A percentile compares a stretch with the other conserved stretches of the same genome.
Evolutionary conservation across 2,329 filamentous ascomycete genomes (phyloP).

Genomic region (Colletotrichum tropicale): DNA sequence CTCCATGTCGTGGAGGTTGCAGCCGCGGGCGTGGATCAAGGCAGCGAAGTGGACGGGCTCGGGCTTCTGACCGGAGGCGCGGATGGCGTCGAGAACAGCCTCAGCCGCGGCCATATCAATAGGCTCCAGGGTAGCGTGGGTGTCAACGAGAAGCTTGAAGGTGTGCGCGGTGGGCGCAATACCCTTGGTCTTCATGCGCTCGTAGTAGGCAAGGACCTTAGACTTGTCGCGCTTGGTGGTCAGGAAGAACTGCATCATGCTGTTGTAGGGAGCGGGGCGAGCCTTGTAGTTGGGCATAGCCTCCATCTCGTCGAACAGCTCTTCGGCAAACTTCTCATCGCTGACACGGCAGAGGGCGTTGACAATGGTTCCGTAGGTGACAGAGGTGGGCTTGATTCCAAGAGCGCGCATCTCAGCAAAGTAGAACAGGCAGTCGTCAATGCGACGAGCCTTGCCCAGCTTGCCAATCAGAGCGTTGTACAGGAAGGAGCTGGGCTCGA

Average conservation of each 20-base stretch:
- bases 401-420: constrained; percentile 96
- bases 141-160: constrained; percentile 96
- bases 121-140: constrained; percentile 91
- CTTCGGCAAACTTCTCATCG: constrained; percentile 96
- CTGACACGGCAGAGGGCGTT: constrained; percentile 97
- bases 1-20: constrained; percentile 88
- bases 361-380: constrained; percentile 97
- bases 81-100: constrained; percentile 79
- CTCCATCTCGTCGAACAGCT: constrained; percentile 99
- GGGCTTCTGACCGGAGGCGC: constrained; percentile 72
- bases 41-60: constrained; percentile 97
- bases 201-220: constrained; percentile 94
- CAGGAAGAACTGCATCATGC: constrained; percentile 99
- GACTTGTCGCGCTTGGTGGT: constrained; percentile 94
- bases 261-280: constrained; percentile 96
- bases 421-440: constrained; percentile 97
- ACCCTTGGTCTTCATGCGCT: constrained; percentile 86
- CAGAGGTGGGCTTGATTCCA: constrained; percentile 92
- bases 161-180: constrained; percentile 95
- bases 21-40: constrained; percentile 93
- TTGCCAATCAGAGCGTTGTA: constrained; percentile 99
- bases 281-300: constrained; percentile 99
- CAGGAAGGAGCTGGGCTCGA: constrained; percentile 94
- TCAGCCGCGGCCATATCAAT: constrained; percentile 89
- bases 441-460: constrained; percentile 94